Evolutionary conservation across 495 filamentous ascomycete genomes (phyloP), one percentile per base, ranked within the genome.

Genomic region (Podospora pseudocomata): DNA sequence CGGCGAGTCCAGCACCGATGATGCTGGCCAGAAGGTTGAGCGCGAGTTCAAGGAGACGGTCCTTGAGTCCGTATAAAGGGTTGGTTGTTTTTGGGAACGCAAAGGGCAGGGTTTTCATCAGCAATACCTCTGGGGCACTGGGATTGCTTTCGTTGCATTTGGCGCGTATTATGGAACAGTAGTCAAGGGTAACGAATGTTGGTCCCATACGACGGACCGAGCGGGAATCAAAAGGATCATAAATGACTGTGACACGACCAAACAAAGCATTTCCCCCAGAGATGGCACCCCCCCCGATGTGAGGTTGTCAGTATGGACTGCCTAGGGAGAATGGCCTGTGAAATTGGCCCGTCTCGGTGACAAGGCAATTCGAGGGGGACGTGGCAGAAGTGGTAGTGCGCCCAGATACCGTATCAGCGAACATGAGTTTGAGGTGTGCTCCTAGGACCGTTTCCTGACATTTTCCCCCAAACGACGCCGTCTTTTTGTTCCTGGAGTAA

Each of bases 1-100:
- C 86, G 96, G 96, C 78, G 96, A 99, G 87, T 94, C 94, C 58
- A 90, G 89, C 74, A 93, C 92, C 73, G 96, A 99, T 80, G 95
- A 99, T 82, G 87, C 91, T 80, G 95, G 95, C 73, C 93, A 97
- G 83, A 98, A 97, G 91, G 92, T 97, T 71, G 94, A 97, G 88
- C 87, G 92, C 73, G 95, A 99, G 85, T 99, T 98, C 91, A 96
- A 96, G 90, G 95, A 99, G 87, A 86, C 84, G 75, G 92, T 97
- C 78, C 87, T 97, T 75, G 92, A 97, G 81, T 87, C 83, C 73
- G 94, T 99, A 84, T 99, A 91, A 91, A 83, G 79, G 76, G 78
- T 75, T 73, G 60, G 70, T 76, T 75, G 72, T 80, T 75, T 76
- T 78, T 72, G 73, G 70, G 74, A 79, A 77, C 80, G 80, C 80